Evolutionary conservation across 2,329 filamentous ascomycete species (phyloP), one percentile per base, ranked within the genome.

Genomic region (Sarocladium kiliense): DNA sequence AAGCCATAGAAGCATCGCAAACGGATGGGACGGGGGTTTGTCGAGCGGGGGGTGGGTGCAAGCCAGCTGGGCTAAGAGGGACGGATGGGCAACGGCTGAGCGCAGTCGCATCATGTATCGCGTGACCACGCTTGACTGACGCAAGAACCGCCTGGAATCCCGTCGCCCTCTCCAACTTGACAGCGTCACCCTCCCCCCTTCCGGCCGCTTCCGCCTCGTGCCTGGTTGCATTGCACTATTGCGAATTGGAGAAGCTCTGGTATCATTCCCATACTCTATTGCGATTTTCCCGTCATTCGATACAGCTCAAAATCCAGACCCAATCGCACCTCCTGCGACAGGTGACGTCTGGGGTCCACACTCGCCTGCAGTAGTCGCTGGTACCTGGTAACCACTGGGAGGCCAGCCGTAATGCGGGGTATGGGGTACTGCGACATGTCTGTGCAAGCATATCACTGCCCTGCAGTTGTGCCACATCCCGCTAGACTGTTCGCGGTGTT

Each of bases 81-180:
- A 18, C 11, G n/a, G 30, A 26, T 5, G 30, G 44, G n/a, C 44
- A 51, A 27, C 27, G 47, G 47, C 27, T 51, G 47, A 51, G 47
- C 27, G 30, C 47, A 51, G 47, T 51, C 47, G 27, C 47, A 51
- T 51, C 47, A 51, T 51, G 47, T 34, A 51, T 51, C 47, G 47
- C 47, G 47, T 51, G 47, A 51, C 47, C 47, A 51, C 23, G n/a
- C 27, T 27, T 27, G 47, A 51, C 47, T 51, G 47, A 51, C 47
- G 47, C 47, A 51, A 51, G 47, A 51, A 51, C 27, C 26, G n/a
- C 47, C 47, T 51, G 47, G 47, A 51, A 51, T 36, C 47, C 25
- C 30, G 30, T 47, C 25, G 23, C 39, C 41, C 44, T 44, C 41
- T 27, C 44, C 44, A 47, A 6, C 25, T 10, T 23, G 16, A 16